A percentile compares a stretch with the other conserved stretches of the same genome.
Evolutionary conservation across 2,329 filamentous ascomycete genomes (phyloP).

Genomic region (Bipolaris sorokiniana): DNA sequence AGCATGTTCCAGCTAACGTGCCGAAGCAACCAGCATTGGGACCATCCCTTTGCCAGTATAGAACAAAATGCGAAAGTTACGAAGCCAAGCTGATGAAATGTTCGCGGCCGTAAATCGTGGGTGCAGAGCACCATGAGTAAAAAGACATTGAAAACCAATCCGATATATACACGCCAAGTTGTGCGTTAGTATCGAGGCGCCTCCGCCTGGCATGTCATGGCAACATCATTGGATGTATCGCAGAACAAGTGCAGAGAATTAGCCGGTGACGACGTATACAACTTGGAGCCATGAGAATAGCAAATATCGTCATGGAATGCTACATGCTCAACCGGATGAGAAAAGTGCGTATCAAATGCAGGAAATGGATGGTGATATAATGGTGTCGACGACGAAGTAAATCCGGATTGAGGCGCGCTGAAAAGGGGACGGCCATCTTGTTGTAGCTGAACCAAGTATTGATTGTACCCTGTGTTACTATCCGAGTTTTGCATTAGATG

Average conservation of each 20-base stretch:
- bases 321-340: not conserved
- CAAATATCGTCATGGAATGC: constrained; percentile 6
- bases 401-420: not conserved
- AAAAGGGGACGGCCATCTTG: constrained; percentile 4
- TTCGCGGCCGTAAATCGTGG: constrained; percentile 16
- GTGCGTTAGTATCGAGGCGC: not conserved
- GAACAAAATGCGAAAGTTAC: constrained; percentile 2
- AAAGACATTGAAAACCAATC: not conserved
- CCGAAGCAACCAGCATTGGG: constrained; percentile 22
- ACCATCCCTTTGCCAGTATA: constrained; percentile 16
- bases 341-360: constrained; percentile 13
- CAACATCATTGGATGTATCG: constrained; percentile 15
- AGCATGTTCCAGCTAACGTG: constrained; percentile 15
- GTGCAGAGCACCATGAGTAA: not conserved
- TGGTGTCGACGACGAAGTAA: not conserved
- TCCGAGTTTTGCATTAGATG: constrained; percentile 14
- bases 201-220: constrained; percentile 1
- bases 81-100: constrained; percentile 4
- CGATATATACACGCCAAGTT: not conserved
- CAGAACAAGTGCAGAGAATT: constrained; percentile 13
- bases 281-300: constrained; percentile 9
- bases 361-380: constrained; percentile 17
- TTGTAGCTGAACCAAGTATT: constrained; percentile 2
- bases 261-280: constrained; percentile 3
- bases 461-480: constrained; percentile 8